Conservation (phyloP, 352 stramenopile genomes). For the Phytopythium sindhum region DNA sequence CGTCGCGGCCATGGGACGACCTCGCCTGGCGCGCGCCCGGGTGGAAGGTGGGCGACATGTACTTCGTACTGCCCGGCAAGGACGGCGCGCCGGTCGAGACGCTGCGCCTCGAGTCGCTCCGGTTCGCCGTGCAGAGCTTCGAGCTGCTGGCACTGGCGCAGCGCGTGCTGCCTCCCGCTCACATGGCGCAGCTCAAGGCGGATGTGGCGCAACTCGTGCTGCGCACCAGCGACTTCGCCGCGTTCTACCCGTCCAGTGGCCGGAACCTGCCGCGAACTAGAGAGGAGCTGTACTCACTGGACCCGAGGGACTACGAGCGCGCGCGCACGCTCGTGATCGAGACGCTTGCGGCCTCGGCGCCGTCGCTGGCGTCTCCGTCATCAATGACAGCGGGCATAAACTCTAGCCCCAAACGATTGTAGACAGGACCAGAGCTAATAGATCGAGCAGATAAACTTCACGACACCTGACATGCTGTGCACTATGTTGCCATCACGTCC, state of each 20-base stretch:
- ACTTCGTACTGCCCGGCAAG: conserved; percentile 68
- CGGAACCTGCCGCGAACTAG: conserved; percentile 18
- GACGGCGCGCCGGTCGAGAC: conserved; percentile 69
- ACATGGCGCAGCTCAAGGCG: conserved; percentile 51
- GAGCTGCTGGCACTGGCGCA: conserved; percentile 55
- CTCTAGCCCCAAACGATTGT: conserved; percentile 17
- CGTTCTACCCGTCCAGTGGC: conserved; percentile 34
- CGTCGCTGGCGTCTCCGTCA: neutral
- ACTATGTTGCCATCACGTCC: too few relatives aligned
- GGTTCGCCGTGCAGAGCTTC: conserved; percentile 63
- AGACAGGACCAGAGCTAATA: conserved; percentile 5
- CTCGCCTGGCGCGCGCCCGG: conserved; percentile 57
- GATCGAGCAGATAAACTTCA: conserved; percentile 8
- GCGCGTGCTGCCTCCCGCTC: conserved; percentile 22
- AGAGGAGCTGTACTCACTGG: conserved; percentile 69
- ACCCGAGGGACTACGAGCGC: conserved; percentile 61
- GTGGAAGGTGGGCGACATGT: conserved; percentile 83
- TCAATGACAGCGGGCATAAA: neutral
- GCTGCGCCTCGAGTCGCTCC: conserved; percentile 63
- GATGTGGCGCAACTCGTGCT: conserved; percentile 59
- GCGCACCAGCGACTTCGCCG: conserved; percentile 52
- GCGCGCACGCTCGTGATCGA: conserved; percentile 62
- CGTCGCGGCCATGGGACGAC: conserved; percentile 46
- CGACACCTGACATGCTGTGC: conserved; percentile 1
- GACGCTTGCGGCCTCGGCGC: conserved; percentile 30